These are phyloP conservation scores for Lyophyllum atratum DNA, from an alignment of 768 basidiomycete species.

Conservation along the genomic window DNA sequence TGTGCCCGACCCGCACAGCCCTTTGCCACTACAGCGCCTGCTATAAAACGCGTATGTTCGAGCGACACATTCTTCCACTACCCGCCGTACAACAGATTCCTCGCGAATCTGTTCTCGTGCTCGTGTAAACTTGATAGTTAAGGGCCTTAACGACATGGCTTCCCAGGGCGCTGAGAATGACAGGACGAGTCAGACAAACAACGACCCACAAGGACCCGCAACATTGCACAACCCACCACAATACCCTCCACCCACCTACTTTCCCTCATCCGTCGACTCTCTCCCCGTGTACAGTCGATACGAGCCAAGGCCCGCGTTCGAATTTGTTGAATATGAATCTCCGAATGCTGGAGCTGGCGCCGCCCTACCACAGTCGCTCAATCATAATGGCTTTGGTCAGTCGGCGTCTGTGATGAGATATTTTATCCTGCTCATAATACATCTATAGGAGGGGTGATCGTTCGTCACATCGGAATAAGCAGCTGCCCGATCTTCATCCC, in stretches of 20 bases:
- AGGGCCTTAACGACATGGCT: background rate
- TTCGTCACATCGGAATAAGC: background rate
- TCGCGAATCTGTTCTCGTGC: background rate
- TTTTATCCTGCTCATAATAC: background rate
- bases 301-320: background rate
- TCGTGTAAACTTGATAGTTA: background rate
- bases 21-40: too few relatives aligned
- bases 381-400: background rate
- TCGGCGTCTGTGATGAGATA: background rate
- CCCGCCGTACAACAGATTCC: background rate
- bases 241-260: background rate
- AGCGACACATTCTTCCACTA: too few relatives aligned
- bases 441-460: background rate
- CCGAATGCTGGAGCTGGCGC: too few relatives aligned
- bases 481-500: background rate
- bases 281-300: background rate
- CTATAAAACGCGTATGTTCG: too few relatives aligned
- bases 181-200: background rate
- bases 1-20: too few relatives aligned
- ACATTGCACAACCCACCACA: background rate
- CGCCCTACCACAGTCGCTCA: background rate
- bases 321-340: too few relatives aligned
- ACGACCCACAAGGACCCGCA: background rate
- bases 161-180: background rate
- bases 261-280: background rate